phyloP scores from a whole-genome alignment of 2,329 filamentous ascomycete genomes.

The Sphaceloma murrayae region DNA sequence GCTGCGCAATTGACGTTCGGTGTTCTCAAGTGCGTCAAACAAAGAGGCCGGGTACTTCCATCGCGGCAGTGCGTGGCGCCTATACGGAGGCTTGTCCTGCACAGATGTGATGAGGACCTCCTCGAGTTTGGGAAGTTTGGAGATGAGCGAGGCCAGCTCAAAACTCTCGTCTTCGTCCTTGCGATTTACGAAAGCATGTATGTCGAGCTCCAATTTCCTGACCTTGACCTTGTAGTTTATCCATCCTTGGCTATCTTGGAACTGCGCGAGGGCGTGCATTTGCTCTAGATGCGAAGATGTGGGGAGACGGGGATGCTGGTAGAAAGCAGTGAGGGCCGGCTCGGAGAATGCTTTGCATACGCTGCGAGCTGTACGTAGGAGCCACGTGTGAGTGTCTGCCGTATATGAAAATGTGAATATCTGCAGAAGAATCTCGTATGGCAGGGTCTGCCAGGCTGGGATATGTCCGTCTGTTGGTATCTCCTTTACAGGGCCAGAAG shows the following conservation, averaged over 20 bases:
- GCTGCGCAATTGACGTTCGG: slow-evolving; percentile 37
- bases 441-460: slow-evolving; percentile 29
- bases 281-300: slow-evolving; percentile 26
- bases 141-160: slow-evolving; percentile 50
- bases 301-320: slow-evolving; percentile 26
- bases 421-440: slow-evolving; percentile 28
- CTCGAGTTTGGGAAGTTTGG: slow-evolving; percentile 55
- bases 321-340: slow-evolving; percentile 31
- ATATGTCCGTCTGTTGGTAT: slow-evolving; percentile 27
- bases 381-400: slow-evolving; percentile 23
- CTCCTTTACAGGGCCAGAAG: slow-evolving; percentile 10
- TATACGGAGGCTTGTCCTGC: slow-evolving; percentile 58
- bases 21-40: slow-evolving; percentile 52
- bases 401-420: slow-evolving; percentile 28
- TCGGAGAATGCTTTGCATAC: slow-evolving; percentile 28
- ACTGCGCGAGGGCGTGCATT: slow-evolving; percentile 25
- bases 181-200: slow-evolving; percentile 26
- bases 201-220: slow-evolving; percentile 59
- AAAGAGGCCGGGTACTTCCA: slow-evolving; percentile 62
- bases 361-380: slow-evolving; percentile 26
- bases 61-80: slow-evolving; percentile 43
- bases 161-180: slow-evolving; percentile 30
- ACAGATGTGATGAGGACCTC: slow-evolving; percentile 64
- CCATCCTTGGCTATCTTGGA: slow-evolving; percentile 23
- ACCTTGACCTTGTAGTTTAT: slow-evolving; percentile 63